A percentile compares a stretch with the other conserved stretches of the same genome.
Conservation (phyloP, 306 rosid genomes). For the Castanospermum australe region DNA sequence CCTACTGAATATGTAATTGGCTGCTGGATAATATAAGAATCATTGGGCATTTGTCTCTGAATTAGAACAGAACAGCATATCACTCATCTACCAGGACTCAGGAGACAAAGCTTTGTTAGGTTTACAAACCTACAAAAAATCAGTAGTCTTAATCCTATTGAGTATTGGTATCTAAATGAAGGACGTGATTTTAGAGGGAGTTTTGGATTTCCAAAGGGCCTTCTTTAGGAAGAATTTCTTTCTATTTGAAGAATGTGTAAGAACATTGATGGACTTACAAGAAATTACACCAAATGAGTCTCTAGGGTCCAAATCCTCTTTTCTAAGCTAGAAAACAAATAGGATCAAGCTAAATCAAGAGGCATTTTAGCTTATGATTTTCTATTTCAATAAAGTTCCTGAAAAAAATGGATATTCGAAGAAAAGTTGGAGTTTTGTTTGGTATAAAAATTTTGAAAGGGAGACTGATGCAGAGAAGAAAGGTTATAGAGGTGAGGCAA, state of each 20-base stretch:
- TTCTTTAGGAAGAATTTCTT: background rate
- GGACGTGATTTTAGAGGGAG: background rate
- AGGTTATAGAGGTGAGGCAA: background rate
- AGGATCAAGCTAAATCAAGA: background rate
- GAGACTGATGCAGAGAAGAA: background rate
- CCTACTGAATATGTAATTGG: too few relatives aligned
- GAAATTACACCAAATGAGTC: too few relatives aligned
- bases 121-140: too few relatives aligned
- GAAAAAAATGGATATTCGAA: too few relatives aligned
- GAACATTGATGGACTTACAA: too few relatives aligned
- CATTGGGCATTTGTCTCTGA: too few relatives aligned
- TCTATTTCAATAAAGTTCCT: background rate
- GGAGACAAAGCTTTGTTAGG: too few relatives aligned
- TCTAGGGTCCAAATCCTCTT: background rate
- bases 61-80: too few relatives aligned
- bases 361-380: background rate
- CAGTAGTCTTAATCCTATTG: background rate
- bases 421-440: too few relatives aligned
- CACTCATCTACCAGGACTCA: too few relatives aligned
- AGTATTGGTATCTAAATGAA: constrained; percentile 4
- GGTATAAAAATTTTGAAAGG: background rate
- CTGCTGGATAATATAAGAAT: too few relatives aligned
- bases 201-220: constrained; percentile 2
- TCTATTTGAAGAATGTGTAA: too few relatives aligned
- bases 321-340: background rate